phyloP scores from a whole-genome alignment of 169 alveolate species.

The Cyclospora cayetanensis region DNA sequence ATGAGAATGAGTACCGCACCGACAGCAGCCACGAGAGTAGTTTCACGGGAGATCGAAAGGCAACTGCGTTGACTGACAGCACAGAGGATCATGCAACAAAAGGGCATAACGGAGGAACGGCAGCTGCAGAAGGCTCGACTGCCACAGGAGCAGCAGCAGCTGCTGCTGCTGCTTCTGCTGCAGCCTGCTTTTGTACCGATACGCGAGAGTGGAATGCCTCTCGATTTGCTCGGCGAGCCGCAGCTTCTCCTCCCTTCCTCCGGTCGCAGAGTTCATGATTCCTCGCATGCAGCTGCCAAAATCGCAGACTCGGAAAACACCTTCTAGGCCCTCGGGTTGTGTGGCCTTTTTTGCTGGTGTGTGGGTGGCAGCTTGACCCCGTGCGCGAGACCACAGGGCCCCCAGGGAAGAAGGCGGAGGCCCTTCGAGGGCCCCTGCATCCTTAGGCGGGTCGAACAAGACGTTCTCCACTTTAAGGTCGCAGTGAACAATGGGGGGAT shows the following conservation, averaged over 20 bases:
- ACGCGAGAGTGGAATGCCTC: conserved; percentile 85
- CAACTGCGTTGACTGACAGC: background rate
- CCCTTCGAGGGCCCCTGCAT: too few relatives aligned
- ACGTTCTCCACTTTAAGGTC: conserved; percentile 90
- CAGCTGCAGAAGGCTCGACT: background rate
- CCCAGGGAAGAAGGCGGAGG: background rate
- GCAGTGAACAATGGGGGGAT: conserved; percentile 86
- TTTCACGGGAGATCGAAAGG: background rate
- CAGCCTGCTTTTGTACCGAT: conserved; percentile 70
- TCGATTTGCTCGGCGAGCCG: conserved; percentile 82
- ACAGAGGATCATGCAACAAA: background rate
- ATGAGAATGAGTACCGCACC: background rate
- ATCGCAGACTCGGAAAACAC: conserved; percentile 84
- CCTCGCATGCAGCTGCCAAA: conserved; percentile 84
- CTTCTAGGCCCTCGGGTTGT: background rate
- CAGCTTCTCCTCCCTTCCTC: conserved; percentile 67
- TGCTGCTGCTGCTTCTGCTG: background rate
- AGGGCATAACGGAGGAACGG: background rate
- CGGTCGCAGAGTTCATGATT: background rate
- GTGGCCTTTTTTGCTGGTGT: background rate
- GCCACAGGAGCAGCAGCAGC: background rate
- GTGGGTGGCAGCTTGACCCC: too few relatives aligned
- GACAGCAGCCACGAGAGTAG: background rate
- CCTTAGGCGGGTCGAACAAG: conserved; percentile 57
- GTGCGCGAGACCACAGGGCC: background rate